Percentiles rank a stretch among this genome's conserved stretches.
Evolutionary conservation across 2,329 filamentous ascomycete genomes (phyloP).

Genomic region (Fusarium hostae): DNA sequence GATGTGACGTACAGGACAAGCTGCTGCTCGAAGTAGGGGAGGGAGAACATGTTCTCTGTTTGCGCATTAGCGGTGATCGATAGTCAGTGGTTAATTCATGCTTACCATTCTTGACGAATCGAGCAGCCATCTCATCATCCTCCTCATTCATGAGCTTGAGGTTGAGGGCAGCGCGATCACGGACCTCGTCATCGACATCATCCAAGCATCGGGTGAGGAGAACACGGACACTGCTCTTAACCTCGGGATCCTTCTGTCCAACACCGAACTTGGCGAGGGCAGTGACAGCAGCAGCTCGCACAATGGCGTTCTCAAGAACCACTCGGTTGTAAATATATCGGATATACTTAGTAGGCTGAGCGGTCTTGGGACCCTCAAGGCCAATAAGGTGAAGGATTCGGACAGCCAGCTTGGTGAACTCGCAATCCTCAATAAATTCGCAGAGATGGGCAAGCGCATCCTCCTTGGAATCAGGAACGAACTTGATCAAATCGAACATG

Average conservation of each 20-base stretch:
- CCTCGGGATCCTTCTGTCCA: slow-evolving; percentile 93
- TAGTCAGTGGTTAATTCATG: neutral
- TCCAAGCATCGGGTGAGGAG: slow-evolving; percentile 93
- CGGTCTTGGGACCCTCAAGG: slow-evolving; percentile 92
- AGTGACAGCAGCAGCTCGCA: slow-evolving; percentile 93
- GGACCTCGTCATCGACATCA: slow-evolving; percentile 96
- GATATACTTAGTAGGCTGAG: slow-evolving; percentile 97
- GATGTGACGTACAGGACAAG: slow-evolving; percentile 97
- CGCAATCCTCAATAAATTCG: slow-evolving; percentile 99
- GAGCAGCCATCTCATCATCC: slow-evolving; percentile 84
- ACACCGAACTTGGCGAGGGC: slow-evolving; percentile 97
- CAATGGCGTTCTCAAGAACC: slow-evolving; percentile 95
- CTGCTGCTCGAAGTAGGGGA: slow-evolving; percentile 95
- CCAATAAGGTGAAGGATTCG: slow-evolving; percentile 94
- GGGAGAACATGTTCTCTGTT: slow-evolving; percentile 90
- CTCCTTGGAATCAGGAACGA: slow-evolving; percentile 87
- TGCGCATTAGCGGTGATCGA: slow-evolving; percentile 16
- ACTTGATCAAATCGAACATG: slow-evolving; percentile 99
- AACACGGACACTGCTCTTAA: slow-evolving; percentile 95
- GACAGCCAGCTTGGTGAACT: slow-evolving; percentile 97
- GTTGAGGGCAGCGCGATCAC: slow-evolving; percentile 93
- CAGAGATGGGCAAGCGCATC: slow-evolving; percentile 92
- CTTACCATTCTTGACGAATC: slow-evolving; percentile 92
- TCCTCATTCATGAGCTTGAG: slow-evolving; percentile 92
- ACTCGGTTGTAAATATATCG: slow-evolving; percentile 99